These are phyloP conservation scores for Boletus speciosus DNA, from an alignment of 768 basidiomycete genomes.

Conservation along the genomic window DNA sequence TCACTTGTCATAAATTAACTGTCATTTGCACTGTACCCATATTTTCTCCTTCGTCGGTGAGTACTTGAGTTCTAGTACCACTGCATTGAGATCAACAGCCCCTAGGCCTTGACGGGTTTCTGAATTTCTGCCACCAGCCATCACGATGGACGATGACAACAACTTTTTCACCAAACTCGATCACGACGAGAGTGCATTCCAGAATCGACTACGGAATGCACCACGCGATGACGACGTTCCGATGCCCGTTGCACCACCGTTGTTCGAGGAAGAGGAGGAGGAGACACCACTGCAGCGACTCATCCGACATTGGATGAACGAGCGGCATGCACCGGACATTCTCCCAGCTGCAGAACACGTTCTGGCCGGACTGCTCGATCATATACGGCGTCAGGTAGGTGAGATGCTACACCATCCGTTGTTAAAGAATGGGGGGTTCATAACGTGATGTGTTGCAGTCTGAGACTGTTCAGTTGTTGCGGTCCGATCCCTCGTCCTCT, in stretches of 20 bases:
- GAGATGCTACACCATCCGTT: neutral
- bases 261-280: constrained; percentile 34
- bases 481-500: constrained; percentile 77
- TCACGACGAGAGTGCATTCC: constrained; percentile 19
- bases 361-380: constrained; percentile 64
- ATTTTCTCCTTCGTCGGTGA: neutral
- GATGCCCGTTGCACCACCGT: constrained; percentile 28
- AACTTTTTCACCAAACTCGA: constrained; percentile 30
- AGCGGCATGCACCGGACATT: constrained; percentile 77
- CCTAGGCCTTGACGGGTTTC: neutral
- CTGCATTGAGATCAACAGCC: neutral
- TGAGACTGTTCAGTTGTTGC: constrained; percentile 69
- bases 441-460: constrained; percentile 44
- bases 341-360: constrained; percentile 70
- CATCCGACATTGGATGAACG: constrained; percentile 83
- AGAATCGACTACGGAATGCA: constrained; percentile 38
- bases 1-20: too few species aligned
- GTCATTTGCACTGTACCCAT: neutral
- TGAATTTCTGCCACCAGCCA: neutral
- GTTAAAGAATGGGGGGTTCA: neutral
- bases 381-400: constrained; percentile 78
- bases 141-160: constrained; percentile 23
- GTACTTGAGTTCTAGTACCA: neutral
- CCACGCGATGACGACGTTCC: constrained; percentile 24
- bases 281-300: constrained; percentile 67